These are phyloP conservation scores for Quercus dentata DNA, from an alignment of 306 rosid genomes.

Conservation along the genomic window DNA sequence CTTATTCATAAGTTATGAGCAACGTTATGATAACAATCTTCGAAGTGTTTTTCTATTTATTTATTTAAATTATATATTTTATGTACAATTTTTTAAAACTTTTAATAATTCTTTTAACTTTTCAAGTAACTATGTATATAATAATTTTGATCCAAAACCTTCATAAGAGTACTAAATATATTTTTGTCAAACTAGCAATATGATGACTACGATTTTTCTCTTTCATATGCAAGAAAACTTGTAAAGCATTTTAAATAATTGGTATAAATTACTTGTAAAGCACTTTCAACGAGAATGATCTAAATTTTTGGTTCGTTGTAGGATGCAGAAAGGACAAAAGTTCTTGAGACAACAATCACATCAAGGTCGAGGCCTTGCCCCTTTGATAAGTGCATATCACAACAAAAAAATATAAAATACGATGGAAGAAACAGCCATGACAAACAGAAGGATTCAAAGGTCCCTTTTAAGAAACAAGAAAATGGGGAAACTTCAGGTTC, in stretches of 20 bases:
- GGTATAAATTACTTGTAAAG: too few relatives aligned
- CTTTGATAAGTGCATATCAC: slow-evolving; percentile 3
- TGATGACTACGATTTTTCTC: background rate
- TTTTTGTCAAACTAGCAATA: background rate
- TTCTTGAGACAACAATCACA: slow-evolving; percentile 19
- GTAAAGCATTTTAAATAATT: too few relatives aligned
- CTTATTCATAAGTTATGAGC: background rate
- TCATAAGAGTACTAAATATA: background rate
- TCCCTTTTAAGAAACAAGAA: background rate
- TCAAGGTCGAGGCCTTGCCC: slow-evolving; percentile 20
- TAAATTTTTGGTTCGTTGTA: slow-evolving; percentile 13
- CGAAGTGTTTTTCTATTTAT: background rate
- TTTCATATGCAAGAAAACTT: background rate
- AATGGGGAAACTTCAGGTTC: slow-evolving; percentile 2
- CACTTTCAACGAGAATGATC: too few relatives aligned
- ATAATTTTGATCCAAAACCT: background rate
- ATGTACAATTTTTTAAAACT: too few relatives aligned
- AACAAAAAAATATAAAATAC: slow-evolving; percentile 10
- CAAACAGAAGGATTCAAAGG: background rate
- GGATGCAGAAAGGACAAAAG: slow-evolving; percentile 25
- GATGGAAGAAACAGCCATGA: background rate
- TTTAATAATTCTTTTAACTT: too few relatives aligned
- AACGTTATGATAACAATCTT: background rate
- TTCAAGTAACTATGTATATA: too few relatives aligned
- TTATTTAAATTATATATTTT: too few relatives aligned